Conservation (phyloP, 2,329 filamentous ascomycete species). For the Trichoderma endophyticum region DNA sequence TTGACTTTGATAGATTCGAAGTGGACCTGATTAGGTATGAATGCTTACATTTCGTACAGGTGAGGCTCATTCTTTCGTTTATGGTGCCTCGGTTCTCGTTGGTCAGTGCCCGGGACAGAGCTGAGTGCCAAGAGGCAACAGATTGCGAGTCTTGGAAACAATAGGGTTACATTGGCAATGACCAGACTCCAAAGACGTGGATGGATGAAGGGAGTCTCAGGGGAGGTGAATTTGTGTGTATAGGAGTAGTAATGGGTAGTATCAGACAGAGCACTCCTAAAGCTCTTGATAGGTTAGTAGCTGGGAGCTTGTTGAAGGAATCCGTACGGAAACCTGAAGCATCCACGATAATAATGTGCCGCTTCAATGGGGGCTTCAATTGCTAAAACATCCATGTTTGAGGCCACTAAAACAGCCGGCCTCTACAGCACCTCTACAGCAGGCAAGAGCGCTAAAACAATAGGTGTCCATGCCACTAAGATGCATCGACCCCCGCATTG, state of each 20-base stretch:
- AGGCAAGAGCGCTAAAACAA: conserved; percentile 3
- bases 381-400: neutral
- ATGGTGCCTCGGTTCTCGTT: neutral
- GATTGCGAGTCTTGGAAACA: neutral
- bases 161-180: neutral
- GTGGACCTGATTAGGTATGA: neutral
- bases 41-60: no score
- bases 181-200: neutral
- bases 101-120: neutral
- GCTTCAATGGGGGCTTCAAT: neutral
- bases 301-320: no score
- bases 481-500: neutral
- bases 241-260: no score
- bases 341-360: no score
- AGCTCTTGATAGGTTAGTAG: neutral
- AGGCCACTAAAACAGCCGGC: neutral
- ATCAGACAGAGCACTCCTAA: neutral
- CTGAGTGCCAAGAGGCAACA: neutral
- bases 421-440: neutral
- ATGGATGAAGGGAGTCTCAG: neutral
- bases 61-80: no score
- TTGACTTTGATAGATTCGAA: neutral
- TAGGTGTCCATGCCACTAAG: neutral
- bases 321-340: no score
- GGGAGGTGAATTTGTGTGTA: neutral